Evolutionary conservation across 2,329 filamentous ascomycete species (phyloP).

Genomic region (Magnaporthiopsis poae): DNA sequence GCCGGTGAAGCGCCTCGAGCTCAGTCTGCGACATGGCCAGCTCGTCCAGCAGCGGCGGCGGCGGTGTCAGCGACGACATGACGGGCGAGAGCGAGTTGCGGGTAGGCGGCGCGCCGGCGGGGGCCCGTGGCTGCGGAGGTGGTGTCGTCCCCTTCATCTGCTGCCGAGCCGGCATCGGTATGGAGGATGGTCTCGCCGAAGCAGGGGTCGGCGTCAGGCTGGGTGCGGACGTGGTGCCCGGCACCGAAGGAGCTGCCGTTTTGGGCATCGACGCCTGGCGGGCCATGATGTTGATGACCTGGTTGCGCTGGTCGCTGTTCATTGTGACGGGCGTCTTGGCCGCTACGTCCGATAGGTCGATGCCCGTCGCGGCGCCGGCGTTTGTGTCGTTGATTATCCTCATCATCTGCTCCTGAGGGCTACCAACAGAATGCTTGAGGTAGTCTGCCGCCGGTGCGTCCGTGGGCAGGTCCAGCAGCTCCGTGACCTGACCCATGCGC

Average conservation of each 20-base stretch:
- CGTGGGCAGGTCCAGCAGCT: constrained; percentile 45
- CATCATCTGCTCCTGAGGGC: constrained; percentile 54
- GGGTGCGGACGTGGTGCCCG: constrained; percentile 12
- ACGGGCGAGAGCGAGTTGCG: constrained; percentile 31
- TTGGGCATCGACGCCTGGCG: constrained; percentile 16
- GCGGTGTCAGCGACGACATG: constrained; percentile 32
- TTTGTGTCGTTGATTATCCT: constrained; percentile 57
- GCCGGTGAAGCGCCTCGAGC: constrained; percentile 65
- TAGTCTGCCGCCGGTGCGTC: constrained; percentile 34
- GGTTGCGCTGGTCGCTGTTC: constrained; percentile 46
- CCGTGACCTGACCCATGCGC: constrained; percentile 46
- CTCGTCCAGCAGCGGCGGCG: constrained; percentile 45
- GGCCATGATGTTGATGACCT: constrained; percentile 51
- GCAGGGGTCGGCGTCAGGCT: constrained; percentile 15
- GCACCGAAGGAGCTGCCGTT: constrained; percentile 16
- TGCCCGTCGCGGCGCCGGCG: constrained; percentile 35
- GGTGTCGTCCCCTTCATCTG: constrained; percentile 1
- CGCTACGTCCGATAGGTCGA: constrained; percentile 48
- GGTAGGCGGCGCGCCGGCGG: not conserved
- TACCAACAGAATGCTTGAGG: constrained; percentile 48
- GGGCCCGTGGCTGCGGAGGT: not conserved
- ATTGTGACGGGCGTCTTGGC: constrained; percentile 45
- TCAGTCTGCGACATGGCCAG: constrained; percentile 63
- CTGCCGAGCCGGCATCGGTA: not conserved
- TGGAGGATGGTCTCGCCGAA: constrained; percentile 13